These are phyloP conservation scores for Monilinia aucupariae DNA, from an alignment of 2,329 filamentous ascomycete species.

Conservation along the genomic window DNA sequence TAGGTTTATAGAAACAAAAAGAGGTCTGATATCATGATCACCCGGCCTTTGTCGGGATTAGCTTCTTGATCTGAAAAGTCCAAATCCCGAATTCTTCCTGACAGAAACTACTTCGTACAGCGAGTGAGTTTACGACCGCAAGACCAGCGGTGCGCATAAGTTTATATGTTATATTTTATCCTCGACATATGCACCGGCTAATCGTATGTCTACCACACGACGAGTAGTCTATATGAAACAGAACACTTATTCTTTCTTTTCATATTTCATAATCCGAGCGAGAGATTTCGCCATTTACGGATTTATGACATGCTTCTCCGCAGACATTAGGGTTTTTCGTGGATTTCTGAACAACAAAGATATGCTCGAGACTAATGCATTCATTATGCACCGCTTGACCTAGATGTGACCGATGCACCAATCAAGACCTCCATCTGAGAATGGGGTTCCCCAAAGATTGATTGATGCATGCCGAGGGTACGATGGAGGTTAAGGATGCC, in stretches of 20 bases:
- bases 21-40: not conserved
- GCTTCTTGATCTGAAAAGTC: not conserved
- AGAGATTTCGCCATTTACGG: not conserved
- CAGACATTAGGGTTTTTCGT: not conserved
- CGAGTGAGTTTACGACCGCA: too few relatives aligned
- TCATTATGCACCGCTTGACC: not conserved
- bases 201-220: not conserved
- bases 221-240: not conserved
- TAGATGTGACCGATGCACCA: not conserved
- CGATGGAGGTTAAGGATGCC: conserved; percentile 4
- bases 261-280: not conserved
- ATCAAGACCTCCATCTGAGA: not conserved
- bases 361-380: not conserved
- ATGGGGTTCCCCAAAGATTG: not conserved
- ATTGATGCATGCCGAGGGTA: not conserved
- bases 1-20: not conserved
- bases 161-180: not conserved
- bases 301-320: conserved; percentile 1
- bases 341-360: too few relatives aligned
- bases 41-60: not conserved
- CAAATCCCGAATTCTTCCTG: not conserved
- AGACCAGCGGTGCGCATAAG: too few relatives aligned
- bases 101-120: too few relatives aligned
- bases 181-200: not conserved
- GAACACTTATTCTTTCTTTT: not conserved